A percentile compares a stretch with the other conserved stretches of the same genome.
Evolutionary conservation across 1,284 basidiomycete species (phyloP).

Genomic region (Malassezia sp.): DNA sequence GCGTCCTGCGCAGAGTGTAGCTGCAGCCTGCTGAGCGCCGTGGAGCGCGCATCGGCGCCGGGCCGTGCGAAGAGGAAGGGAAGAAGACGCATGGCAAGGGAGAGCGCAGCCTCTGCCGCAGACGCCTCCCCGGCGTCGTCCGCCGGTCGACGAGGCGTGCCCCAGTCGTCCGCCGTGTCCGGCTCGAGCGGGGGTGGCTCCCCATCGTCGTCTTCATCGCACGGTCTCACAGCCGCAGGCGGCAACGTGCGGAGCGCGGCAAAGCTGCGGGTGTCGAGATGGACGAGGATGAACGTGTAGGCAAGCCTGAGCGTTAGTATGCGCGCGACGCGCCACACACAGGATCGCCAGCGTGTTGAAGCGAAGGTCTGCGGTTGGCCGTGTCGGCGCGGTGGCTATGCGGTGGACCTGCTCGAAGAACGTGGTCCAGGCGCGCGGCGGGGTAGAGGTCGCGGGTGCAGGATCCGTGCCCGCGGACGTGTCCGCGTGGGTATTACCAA

Average conservation of each 20-base stretch:
- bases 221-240: not conserved
- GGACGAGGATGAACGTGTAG: constrained; percentile 23
- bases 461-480: not conserved
- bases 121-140: not conserved
- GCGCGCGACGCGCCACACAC: too few species aligned
- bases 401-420: constrained; percentile 6
- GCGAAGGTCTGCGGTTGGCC: constrained; percentile 2
- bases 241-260: not conserved
- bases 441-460: too few species aligned
- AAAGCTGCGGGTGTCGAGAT: constrained; percentile 21
- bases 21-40: not conserved
- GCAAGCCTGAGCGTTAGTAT: too few species aligned
- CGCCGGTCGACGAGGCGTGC: not conserved
- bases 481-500: too few species aligned
- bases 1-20: constrained; percentile 5
- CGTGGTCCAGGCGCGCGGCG: not conserved
- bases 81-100: not conserved
- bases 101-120: not conserved
- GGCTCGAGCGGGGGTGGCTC: constrained; percentile 4
- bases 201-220: constrained; percentile 6
- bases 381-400: too few species aligned
- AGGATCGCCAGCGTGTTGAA: constrained; percentile 5
- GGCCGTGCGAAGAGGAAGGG: constrained; percentile 5
- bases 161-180: not conserved
- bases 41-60: not conserved